phyloP scores from a whole-genome alignment of 2,329 filamentous ascomycete species.

The Aspergillus vadensis region DNA sequence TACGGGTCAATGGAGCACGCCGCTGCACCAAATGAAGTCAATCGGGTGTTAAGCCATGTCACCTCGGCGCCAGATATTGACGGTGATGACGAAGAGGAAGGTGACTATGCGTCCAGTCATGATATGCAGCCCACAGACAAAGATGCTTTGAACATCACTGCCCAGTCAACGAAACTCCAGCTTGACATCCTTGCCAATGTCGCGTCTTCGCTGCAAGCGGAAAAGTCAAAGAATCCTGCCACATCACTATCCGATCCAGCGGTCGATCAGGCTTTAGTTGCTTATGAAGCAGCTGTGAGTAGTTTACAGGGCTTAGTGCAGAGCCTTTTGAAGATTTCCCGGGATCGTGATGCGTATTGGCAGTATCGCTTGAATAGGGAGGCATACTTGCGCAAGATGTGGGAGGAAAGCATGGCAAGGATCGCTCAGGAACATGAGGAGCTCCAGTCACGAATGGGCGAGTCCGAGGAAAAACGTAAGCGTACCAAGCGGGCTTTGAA shows the following conservation, averaged over 20 bases:
- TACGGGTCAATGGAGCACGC: constrained; percentile 62
- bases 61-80: constrained; percentile 61
- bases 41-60: constrained; percentile 51
- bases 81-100: constrained; percentile 71
- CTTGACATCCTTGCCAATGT: constrained; percentile 87
- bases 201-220: constrained; percentile 74
- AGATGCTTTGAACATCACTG: constrained; percentile 95
- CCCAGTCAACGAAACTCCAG: constrained; percentile 90
- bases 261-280: constrained; percentile 73
- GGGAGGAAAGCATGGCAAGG: constrained; percentile 98
- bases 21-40: constrained; percentile 52
- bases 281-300: constrained; percentile 86
- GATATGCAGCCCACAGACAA: constrained; percentile 75
- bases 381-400: constrained; percentile 87
- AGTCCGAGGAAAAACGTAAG: constrained; percentile 87
- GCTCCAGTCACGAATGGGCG: constrained; percentile 81
- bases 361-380: constrained; percentile 92
- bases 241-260: constrained; percentile 75
- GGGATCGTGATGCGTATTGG: constrained; percentile 95
- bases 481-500: constrained; percentile 85
- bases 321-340: constrained; percentile 86
- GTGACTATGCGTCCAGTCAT: constrained; percentile 76
- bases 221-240: constrained; percentile 69
- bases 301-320: constrained; percentile 83
- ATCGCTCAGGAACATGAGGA: constrained; percentile 94